Conservation (phyloP, 495 filamentous ascomycete genomes). For the Beverwykella pulmonaria region DNA sequence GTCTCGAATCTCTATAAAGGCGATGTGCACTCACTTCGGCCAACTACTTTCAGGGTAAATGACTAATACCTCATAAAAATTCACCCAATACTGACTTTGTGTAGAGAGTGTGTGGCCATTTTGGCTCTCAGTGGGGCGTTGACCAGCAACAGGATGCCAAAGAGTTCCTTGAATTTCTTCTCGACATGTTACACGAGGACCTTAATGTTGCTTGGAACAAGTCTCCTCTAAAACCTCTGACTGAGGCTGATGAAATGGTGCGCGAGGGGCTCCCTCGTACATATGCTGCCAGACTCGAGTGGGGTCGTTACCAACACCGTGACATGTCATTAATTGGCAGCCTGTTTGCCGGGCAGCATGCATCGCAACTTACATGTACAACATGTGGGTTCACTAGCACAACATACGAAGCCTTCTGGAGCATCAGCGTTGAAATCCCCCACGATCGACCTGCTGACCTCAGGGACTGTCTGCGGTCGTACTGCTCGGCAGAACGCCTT, state of each 20-base stretch:
- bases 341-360: conserved; percentile 73
- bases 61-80: conserved; percentile 35
- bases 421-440: conserved; percentile 69
- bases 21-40: conserved; percentile 56
- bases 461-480: conserved; percentile 66
- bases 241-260: conserved; percentile 61
- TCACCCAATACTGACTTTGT: conserved; percentile 2
- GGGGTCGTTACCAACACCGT: conserved; percentile 69
- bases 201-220: conserved; percentile 68
- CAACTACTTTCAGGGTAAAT: conserved; percentile 67
- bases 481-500: conserved; percentile 68
- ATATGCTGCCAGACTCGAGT: conserved; percentile 65
- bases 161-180: conserved; percentile 73
- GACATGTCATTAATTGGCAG: conserved; percentile 67
- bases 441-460: conserved; percentile 55
- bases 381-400: conserved; percentile 69
- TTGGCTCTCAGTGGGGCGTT: conserved; percentile 62
- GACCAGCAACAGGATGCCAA: conserved; percentile 76
- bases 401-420: conserved; percentile 72
- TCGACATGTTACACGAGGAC: conserved; percentile 75
- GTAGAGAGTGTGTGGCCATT: conserved; percentile 58
- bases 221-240: conserved; percentile 61
- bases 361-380: conserved; percentile 63
- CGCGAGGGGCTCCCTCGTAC: conserved; percentile 65
- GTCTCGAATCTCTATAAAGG: conserved; percentile 73